Conservation (phyloP, 495 filamentous ascomycete genomes). For the Cladorrhinum samala region DNA sequence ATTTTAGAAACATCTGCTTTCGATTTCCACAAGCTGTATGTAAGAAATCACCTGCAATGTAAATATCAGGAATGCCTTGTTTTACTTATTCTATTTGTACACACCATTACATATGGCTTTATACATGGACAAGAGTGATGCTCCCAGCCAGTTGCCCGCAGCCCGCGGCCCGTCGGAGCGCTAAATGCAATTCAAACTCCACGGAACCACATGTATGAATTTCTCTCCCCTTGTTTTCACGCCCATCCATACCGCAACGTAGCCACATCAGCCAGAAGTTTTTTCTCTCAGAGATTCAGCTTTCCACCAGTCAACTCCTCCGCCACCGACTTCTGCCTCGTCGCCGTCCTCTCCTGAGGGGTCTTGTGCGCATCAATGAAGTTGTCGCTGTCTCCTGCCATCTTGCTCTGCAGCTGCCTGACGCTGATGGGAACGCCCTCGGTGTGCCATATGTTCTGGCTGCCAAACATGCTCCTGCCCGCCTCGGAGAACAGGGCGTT, state of each 20-base stretch:
- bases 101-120: conserved; percentile 11
- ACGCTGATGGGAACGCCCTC: conserved; percentile 27
- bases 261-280: no score
- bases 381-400: conserved; percentile 15
- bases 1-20: background rate
- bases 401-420: conserved; percentile 22
- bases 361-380: conserved; percentile 13
- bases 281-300: conserved; percentile 22
- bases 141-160: background rate
- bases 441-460: conserved; percentile 37
- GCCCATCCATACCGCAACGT: no score
- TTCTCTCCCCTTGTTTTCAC: no score
- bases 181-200: no score
- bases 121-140: conserved; percentile 2
- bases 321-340: conserved; percentile 38
- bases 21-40: background rate
- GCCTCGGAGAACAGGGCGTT: conserved; percentile 27
- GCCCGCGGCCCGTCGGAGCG: background rate
- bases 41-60: conserved; percentile 7
- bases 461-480: conserved; percentile 12
- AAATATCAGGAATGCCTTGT: conserved; percentile 3
- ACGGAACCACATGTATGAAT: no score
- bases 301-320: conserved; percentile 48
- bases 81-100: conserved; percentile 23
- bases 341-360: conserved; percentile 19